phyloP scores from a whole-genome alignment of 805 yeast species.

The Yarrowia alimentaria region DNA sequence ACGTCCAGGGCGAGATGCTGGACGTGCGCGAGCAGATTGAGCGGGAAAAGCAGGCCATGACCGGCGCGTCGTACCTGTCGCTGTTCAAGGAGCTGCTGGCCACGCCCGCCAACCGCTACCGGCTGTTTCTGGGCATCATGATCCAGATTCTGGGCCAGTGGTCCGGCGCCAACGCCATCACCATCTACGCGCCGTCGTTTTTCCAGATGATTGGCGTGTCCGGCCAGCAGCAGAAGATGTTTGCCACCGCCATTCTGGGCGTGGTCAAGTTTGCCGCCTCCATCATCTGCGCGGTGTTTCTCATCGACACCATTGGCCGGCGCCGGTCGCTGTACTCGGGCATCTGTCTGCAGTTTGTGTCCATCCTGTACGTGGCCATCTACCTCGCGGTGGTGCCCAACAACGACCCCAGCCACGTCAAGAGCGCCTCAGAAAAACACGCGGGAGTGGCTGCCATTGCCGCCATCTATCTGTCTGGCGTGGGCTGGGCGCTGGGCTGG shows the following conservation, averaged over 20 bases:
- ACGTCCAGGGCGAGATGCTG: slow-evolving; percentile 49
- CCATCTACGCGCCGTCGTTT: slow-evolving; percentile 56
- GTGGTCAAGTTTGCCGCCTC: slow-evolving; percentile 53
- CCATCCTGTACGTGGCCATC: slow-evolving; percentile 49
- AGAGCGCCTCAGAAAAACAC: slow-evolving; percentile 39
- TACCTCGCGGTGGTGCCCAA: slow-evolving; percentile 44
- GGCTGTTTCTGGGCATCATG: slow-evolving; percentile 46
- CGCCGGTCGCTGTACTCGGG: slow-evolving; percentile 52
- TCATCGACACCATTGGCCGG: slow-evolving; percentile 56
- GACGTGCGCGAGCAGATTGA: slow-evolving; percentile 51
- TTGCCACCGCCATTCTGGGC: slow-evolving; percentile 55
- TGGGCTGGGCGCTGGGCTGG: slow-evolving; percentile 61
- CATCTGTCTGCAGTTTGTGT: slow-evolving; percentile 45
- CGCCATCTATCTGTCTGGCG: slow-evolving; percentile 50
- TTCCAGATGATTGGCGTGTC: slow-evolving; percentile 49
- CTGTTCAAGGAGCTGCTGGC: slow-evolving; percentile 42
- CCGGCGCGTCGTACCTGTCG: slow-evolving; percentile 39
- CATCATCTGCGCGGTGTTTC: slow-evolving; percentile 51
- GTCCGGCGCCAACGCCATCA: slow-evolving; percentile 58
- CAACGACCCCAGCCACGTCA: slow-evolving; percentile 41
- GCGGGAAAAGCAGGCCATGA: slow-evolving; percentile 41
- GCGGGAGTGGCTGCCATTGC: slow-evolving; percentile 54
- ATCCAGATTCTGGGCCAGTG: slow-evolving; percentile 47
- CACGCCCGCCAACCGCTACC: slow-evolving; percentile 41
- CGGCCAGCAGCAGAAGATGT: slow-evolving; percentile 42